Conservation (phyloP, 306 rosid genomes). For the Cucumis cinereus region DNA sequence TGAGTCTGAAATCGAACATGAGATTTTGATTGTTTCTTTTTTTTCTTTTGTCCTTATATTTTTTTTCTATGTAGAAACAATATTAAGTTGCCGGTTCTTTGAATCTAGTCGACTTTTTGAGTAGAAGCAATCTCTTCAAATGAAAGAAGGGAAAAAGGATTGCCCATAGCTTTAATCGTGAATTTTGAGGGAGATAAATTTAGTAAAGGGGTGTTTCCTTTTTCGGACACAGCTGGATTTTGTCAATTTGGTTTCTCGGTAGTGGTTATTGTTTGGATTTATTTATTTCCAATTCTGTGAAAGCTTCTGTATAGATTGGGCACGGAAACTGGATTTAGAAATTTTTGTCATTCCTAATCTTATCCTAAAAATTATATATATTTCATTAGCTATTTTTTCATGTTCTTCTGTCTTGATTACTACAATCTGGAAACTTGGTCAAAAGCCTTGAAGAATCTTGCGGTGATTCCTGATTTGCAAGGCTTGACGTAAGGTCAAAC, state of each 20-base stretch:
- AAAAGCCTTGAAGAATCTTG: neutral
- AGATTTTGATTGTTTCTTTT: neutral
- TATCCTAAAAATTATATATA: too few species aligned
- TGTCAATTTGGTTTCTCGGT: neutral
- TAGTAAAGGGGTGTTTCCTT: conserved; percentile 18
- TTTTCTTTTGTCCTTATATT: neutral
- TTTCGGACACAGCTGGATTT: conserved; percentile 13
- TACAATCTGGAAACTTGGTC: neutral
- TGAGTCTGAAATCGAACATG: neutral
- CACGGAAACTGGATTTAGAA: neutral
- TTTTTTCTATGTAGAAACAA: neutral
- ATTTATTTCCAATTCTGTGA: conserved; percentile 27
- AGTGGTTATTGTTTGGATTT: conserved; percentile 1
- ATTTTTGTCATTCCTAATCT: too few species aligned
- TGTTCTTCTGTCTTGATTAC: neutral
- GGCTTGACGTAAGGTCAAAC: neutral
- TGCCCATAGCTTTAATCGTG: neutral
- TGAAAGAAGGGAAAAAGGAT: neutral
- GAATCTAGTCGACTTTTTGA: neutral
- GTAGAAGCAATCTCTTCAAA: conserved; percentile 4
- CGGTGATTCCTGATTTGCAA: neutral
- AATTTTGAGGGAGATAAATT: conserved; percentile 13
- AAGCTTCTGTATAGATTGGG: conserved; percentile 12
- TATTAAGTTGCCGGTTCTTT: neutral
- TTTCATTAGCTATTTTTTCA: neutral